Conservation (phyloP, 1,284 basidiomycete genomes). For the Pseudozyma sp. region DNA sequence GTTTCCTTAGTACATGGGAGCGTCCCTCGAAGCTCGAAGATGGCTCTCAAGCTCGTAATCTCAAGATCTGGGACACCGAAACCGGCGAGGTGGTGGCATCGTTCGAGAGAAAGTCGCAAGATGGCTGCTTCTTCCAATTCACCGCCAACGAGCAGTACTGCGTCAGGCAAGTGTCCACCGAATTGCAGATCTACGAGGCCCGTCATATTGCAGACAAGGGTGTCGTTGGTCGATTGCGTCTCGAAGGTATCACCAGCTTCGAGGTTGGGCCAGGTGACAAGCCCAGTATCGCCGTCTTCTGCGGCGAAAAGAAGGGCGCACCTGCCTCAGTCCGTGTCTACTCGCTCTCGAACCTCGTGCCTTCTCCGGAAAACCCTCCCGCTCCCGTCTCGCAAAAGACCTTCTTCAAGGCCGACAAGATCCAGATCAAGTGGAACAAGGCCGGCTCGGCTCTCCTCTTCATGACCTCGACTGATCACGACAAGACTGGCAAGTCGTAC, state of each 20-base stretch:
- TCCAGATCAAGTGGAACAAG: conserved; percentile 95
- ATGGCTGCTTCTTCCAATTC: conserved; percentile 82
- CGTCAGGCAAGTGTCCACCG: conserved; percentile 82
- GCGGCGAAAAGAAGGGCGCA: conserved; percentile 95
- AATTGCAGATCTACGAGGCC: conserved; percentile 88
- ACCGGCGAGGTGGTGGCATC: conserved; percentile 83
- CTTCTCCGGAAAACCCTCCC: conserved; percentile 76
- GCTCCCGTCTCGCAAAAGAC: conserved; percentile 76
- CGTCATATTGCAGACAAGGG: conserved; percentile 80
- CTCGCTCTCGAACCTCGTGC: conserved; percentile 77
- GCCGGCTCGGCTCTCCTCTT: conserved; percentile 80
- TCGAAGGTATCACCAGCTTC: conserved; percentile 83
- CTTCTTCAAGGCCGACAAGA: conserved; percentile 95
- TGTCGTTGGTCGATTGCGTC: conserved; percentile 81
- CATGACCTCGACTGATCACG: conserved; percentile 94
- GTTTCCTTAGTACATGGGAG: conserved; percentile 94
- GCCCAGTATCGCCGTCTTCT: conserved; percentile 86
- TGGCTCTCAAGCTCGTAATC: conserved; percentile 81
- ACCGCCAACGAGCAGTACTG: conserved; percentile 91
- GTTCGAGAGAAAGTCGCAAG: conserved; percentile 85
- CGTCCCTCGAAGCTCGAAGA: conserved; percentile 83
- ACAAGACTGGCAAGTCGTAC: conserved; percentile 96
- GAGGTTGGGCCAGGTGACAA: conserved; percentile 84
- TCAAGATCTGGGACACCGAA: conserved; percentile 83
- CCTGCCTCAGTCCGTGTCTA: conserved; percentile 90